Conservation (phyloP, 73 alveolate genomes). For the Halteria grandinella region DNA sequence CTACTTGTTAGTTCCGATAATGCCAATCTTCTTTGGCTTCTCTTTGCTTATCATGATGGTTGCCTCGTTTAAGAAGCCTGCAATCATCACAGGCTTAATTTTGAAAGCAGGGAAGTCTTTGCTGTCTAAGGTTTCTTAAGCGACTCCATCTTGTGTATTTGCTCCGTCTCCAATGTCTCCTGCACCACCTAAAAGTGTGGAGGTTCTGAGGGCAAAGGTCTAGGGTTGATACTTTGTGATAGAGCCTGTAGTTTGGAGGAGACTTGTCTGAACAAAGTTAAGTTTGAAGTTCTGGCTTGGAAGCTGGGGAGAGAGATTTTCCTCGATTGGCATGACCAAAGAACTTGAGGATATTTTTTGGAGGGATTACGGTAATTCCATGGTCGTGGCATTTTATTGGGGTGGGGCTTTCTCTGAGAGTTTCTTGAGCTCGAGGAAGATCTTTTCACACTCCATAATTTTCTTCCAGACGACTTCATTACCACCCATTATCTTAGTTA, state of each 20-base stretch:
- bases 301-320: conserved; percentile 55
- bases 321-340: conserved; percentile 71
- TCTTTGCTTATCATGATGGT: conserved; percentile 67
- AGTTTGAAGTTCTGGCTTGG: conserved; percentile 36
- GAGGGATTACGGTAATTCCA: conserved; percentile 29
- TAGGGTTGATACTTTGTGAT: too few species aligned
- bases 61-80: conserved; percentile 49
- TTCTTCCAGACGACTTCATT: conserved; percentile 17
- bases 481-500: conserved; percentile 14
- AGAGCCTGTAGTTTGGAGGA: conserved; percentile 22
- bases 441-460: conserved; percentile 46
- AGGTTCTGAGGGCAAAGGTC: too few species aligned
- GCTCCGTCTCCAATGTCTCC: too few species aligned
- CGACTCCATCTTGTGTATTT: too few species aligned
- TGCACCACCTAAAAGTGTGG: too few species aligned
- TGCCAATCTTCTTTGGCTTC: conserved; percentile 78
- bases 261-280: conserved; percentile 14
- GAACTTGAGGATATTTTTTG: conserved; percentile 5
- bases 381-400: neutral
- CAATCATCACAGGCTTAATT: conserved; percentile 50
- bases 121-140: too few species aligned
- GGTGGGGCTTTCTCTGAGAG: conserved; percentile 42
- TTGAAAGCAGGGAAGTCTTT: conserved; percentile 44
- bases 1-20: conserved; percentile 65
- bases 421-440: conserved; percentile 34